Evolutionary conservation across 306 rosid genomes (phyloP), one percentile per base, ranked within the genome.

Genomic region (Quercus bicolor): DNA sequence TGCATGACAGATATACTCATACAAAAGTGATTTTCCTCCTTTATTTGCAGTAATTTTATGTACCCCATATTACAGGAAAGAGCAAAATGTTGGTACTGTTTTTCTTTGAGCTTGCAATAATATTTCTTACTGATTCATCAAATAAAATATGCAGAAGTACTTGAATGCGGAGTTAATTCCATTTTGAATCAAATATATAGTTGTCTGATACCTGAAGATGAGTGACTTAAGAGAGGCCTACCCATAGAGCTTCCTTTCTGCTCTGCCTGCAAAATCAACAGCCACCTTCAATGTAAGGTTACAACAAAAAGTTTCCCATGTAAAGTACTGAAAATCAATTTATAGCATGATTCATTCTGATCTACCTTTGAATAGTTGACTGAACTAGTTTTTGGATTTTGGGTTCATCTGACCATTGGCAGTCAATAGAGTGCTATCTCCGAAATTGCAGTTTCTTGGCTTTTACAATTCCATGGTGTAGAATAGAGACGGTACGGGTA

Each of bases 381-480:
- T 16, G 11, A 75, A 70, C 80, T 59, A 69, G 37, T 55, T 48
- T 64, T 37, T 45, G 54, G 70, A 69, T 43, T 72, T 59, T 57
- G 73, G 79, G 26, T 73, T 68, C 54, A 82, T 76, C 77, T 68
- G 79, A 62, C 52, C 14, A 18, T 23, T 3, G 59, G 60, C 33
- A n/a, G 51, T 81, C 85, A 21, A 54, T 20, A 48, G 61, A 80
- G 70, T 24, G 45, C 72, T 75, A 65, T 33, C 74, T 73, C 16
- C 8, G 52, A 82, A 91, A 80, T 72, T 85, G 73, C 77, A 86
- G 79, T 85, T 80, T 86, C 71, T 76, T 85, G 78, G 90, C 90
- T 85, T 87, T 89, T 21, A 83, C n/a, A 84, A 90, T 82, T 77
- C 88, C 81, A 57, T 52, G 89, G 21, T 79, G 79, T 34, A 94